These are phyloP conservation scores for Lanzia echinophila DNA, from an alignment of 2,329 filamentous ascomycete genomes.

Conservation along the genomic window DNA sequence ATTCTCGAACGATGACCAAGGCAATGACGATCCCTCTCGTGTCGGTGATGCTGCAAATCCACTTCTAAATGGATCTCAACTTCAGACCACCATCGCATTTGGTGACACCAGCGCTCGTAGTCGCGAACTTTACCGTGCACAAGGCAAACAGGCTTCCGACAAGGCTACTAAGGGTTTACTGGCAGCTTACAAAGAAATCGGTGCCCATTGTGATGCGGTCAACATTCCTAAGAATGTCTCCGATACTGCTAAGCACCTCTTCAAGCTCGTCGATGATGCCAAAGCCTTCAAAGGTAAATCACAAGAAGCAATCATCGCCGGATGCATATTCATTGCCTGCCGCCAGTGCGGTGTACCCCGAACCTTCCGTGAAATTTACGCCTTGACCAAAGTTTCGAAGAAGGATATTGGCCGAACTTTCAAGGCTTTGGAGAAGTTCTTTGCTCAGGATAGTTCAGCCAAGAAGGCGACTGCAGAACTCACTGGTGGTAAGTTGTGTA, in stretches of 20 bases:
- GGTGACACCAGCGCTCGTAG: slow-evolving; percentile 65
- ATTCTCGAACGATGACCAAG: slow-evolving; percentile 96
- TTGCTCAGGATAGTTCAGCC: slow-evolving; percentile 64
- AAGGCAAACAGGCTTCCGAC: slow-evolving; percentile 74
- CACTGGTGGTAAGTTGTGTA: slow-evolving; percentile 46
- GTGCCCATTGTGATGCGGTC: slow-evolving; percentile 77
- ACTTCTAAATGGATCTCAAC: slow-evolving; percentile 81
- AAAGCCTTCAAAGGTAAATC: slow-evolving; percentile 94
- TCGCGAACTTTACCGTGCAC: slow-evolving; percentile 72
- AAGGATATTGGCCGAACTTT: slow-evolving; percentile 97
- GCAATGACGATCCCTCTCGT: slow-evolving; percentile 94
- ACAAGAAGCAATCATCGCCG: slow-evolving; percentile 87
- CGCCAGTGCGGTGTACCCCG: slow-evolving; percentile 81
- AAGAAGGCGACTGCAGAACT: slow-evolving; percentile 42
- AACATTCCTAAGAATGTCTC: slow-evolving; percentile 74
- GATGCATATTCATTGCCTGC: slow-evolving; percentile 96
- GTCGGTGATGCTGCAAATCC: slow-evolving; percentile 91
- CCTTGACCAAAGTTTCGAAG: slow-evolving; percentile 87
- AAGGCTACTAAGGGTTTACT: slow-evolving; percentile 78
- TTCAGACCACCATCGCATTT: slow-evolving; percentile 82
- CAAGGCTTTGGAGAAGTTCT: slow-evolving; percentile 84
- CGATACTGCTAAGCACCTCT: slow-evolving; percentile 89
- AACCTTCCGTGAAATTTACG: slow-evolving; percentile 91
- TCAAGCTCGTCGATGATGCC: slow-evolving; percentile 88
- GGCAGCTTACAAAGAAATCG: slow-evolving; percentile 82